Conservation (phyloP, 257 asterid species). For the Solanum lignicaule region DNA sequence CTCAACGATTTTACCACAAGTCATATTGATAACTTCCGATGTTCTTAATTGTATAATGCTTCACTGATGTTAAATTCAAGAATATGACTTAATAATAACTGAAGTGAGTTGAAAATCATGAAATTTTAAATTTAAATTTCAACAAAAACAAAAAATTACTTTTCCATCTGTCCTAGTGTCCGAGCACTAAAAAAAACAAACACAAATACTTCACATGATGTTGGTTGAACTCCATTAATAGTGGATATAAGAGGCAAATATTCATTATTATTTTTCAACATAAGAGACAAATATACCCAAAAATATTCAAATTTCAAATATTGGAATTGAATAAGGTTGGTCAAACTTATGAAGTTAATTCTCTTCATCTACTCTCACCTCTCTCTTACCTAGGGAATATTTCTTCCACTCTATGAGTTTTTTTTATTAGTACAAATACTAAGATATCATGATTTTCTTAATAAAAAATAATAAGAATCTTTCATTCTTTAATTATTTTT, state of each 20-base stretch:
- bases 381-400: conserved; percentile 19
- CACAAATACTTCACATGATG: neutral
- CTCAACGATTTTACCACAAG: too few relatives aligned
- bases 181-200: too few relatives aligned
- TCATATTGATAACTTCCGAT: neutral
- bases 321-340: neutral
- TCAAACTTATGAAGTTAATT: conserved; percentile 4
- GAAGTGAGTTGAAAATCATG: too few relatives aligned
- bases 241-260: neutral
- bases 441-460: neutral
- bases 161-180: too few relatives aligned
- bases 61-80: too few relatives aligned
- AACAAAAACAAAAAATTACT: too few relatives aligned
- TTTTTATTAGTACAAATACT: neutral
- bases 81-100: too few relatives aligned
- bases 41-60: too few relatives aligned
- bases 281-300: neutral
- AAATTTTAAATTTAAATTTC: too few relatives aligned
- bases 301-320: neutral
- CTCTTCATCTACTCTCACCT: neutral
- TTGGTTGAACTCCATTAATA: neutral
- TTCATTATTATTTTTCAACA: too few relatives aligned
- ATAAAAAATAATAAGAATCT: too few relatives aligned
- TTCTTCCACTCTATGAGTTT: conserved; percentile 12
- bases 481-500: too few relatives aligned